These are phyloP conservation scores for Penicillium concentricum DNA, from an alignment of 2,329 filamentous ascomycete species.

Conservation along the genomic window DNA sequence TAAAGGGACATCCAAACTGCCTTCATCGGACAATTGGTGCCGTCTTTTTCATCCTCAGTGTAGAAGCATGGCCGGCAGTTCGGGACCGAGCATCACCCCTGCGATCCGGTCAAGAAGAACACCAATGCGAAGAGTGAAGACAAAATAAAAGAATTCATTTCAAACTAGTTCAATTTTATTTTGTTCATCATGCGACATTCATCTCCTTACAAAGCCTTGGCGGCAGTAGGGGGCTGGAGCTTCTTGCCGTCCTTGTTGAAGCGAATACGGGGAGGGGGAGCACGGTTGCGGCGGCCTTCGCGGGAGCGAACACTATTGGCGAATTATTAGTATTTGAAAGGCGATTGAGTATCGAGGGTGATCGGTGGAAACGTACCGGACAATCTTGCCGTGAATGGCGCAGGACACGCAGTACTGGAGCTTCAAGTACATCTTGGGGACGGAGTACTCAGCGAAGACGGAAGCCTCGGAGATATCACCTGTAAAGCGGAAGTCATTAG, in stretches of 20 bases:
- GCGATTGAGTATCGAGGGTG: background rate
- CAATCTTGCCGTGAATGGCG: slow-evolving; percentile 99
- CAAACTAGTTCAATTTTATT: slow-evolving; percentile 38
- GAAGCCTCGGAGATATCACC: slow-evolving; percentile 99
- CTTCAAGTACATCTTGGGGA: slow-evolving; percentile 99
- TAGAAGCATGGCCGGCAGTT: slow-evolving; percentile 8
- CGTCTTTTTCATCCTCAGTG: slow-evolving; percentile 19
- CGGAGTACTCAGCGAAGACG: slow-evolving; percentile 98
- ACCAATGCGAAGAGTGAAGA: slow-evolving; percentile 31
- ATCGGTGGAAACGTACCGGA: slow-evolving; percentile 72
- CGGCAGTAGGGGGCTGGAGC: slow-evolving; percentile 81
- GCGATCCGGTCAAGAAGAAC: slow-evolving; percentile 25
- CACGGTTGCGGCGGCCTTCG: slow-evolving; percentile 97
- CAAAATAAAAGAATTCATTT: slow-evolving; percentile 39
- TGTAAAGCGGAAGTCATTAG: slow-evolving; percentile 41
- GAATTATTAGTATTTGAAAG: slow-evolving; percentile 7
- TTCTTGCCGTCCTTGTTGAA: slow-evolving; percentile 99
- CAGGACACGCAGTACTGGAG: slow-evolving; percentile 99
- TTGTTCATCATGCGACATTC: slow-evolving; percentile 29
- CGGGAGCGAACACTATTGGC: slow-evolving; percentile 83
- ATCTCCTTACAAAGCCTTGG: slow-evolving; percentile 57
- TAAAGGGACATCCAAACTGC: slow-evolving; percentile 7
- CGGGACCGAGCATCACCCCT: slow-evolving; percentile 11
- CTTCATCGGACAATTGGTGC: slow-evolving; percentile 13
- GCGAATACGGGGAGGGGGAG: slow-evolving; percentile 91